phyloP scores from a whole-genome alignment of 495 filamentous ascomycete species.

The Friedmanniomyces simplex region DNA sequence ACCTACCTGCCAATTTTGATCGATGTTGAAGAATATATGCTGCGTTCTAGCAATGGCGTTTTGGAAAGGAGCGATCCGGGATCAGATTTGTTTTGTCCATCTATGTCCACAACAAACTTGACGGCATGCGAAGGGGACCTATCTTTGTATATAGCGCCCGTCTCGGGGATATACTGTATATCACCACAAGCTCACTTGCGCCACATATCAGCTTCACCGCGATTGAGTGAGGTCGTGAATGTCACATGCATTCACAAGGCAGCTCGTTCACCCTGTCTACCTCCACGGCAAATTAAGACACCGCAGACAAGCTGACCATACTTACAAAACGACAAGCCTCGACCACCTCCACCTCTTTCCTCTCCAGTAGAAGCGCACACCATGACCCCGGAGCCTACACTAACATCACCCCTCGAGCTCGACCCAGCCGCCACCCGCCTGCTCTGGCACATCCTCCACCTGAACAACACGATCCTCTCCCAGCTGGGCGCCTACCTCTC shows the following conservation, averaged over 20 bases:
- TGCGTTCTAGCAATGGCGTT: neutral
- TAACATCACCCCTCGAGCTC: neutral
- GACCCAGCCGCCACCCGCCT: neutral
- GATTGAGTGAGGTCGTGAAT: too few relatives aligned
- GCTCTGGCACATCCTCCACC: neutral
- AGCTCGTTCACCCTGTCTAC: neutral
- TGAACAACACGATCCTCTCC: neutral
- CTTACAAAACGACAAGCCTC: neutral
- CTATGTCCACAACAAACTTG: neutral
- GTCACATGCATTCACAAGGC: too few relatives aligned
- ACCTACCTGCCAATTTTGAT: too few relatives aligned
- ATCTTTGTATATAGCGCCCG: neutral
- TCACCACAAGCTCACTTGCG: too few relatives aligned
- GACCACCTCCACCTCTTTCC: too few relatives aligned
- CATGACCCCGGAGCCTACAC: neutral
- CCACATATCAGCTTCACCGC: too few relatives aligned
- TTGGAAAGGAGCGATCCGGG: neutral
- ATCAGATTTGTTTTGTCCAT: neutral
- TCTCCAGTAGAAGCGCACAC: neutral
- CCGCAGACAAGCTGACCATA: neutral
- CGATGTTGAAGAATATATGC: neutral
- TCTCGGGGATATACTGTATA: too few relatives aligned
- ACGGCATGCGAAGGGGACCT: neutral
- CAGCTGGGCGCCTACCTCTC: slow-evolving; percentile 3
- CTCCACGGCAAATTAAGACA: neutral